phyloP scores from a whole-genome alignment of 2,329 filamentous ascomycete species.

The Epicoccum nigrum region DNA sequence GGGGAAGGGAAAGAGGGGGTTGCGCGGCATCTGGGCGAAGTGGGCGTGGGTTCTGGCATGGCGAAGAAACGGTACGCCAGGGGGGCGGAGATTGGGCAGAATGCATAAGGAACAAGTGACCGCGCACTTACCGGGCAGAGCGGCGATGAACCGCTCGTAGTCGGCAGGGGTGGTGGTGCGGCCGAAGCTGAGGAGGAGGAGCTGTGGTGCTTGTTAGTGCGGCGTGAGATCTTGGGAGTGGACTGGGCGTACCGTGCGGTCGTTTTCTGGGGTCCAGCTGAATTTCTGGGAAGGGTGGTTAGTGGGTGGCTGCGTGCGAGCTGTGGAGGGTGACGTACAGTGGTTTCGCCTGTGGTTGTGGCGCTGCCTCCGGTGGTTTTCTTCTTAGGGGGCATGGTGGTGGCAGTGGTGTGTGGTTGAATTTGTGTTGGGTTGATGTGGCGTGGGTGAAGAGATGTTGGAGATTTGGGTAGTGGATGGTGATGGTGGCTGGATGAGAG shows the following conservation, averaged over 20 bases:
- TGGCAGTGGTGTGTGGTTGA: background rate
- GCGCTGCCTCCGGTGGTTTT: background rate
- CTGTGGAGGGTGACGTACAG: background rate
- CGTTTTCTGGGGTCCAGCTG: conserved; percentile 8
- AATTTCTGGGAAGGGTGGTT: background rate
- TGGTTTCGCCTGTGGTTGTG: background rate
- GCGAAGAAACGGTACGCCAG: background rate
- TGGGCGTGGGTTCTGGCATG: background rate
- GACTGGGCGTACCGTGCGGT: background rate
- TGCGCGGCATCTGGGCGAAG: too few relatives aligned
- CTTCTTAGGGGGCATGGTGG: conserved; percentile 9
- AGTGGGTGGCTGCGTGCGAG: background rate
- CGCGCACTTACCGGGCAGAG: background rate
- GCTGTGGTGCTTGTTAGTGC: background rate
- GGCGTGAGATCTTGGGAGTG: background rate
- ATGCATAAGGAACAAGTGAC: background rate
- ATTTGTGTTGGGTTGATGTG: background rate
- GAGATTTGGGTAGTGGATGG: too few relatives aligned
- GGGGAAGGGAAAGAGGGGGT: too few relatives aligned
- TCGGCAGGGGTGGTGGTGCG: background rate
- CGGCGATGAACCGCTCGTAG: background rate
- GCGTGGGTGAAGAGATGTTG: background rate
- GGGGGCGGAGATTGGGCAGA: too few relatives aligned
- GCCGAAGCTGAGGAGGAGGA: background rate
- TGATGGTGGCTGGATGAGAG: too few relatives aligned